Base-by-base conservation (phyloP, 768 basidiomycete genomes). In the Favolaschia claudopus region DNA sequence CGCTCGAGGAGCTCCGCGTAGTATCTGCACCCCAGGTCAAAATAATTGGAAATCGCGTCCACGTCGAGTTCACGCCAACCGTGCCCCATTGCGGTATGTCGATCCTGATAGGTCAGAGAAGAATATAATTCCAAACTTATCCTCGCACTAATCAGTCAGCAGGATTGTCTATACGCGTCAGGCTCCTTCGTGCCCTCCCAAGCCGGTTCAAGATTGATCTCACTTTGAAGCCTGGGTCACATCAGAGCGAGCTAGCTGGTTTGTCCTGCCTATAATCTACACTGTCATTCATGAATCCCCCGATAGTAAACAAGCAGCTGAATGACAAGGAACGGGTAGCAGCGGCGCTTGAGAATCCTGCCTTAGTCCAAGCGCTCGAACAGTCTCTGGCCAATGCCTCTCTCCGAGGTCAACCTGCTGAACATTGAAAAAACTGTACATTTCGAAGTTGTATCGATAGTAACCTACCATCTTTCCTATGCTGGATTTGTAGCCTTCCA, bases 281-380 rank as follows among this genome's bases (percentile, higher is more conserved):
- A 7, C 4, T 44, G 8, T 2, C 5, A 24, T 50, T 59, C 13
- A 48, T 34, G 7, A n/a, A n/a, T n/a, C 13, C 7, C 24, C 7
- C 19, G 37, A 0, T 63, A 96, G 97, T 99, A 12, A 99, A 99
- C 76, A 98, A 98, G 72, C 97, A 99, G 69, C 81, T 99, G 31
- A 99, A 99, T 68, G 97, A 99, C 77, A 99, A 99, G 75, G 97
- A 99, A 75, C 84, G 97, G 36, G 97, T 99, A 2, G 95, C 95
- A 24, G 97, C 97, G 12, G 97, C 97, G 1, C 81, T 99, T 44
- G 97, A 99, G 74, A 99, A 99, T 74, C 83, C 87, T 3, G 84
- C 89, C 27, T 82, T 99, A 5, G 71, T 98, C 2, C 89, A 91
- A 52, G 93, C 93, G 0, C 86, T 99, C 10, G 96, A 99, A 72